Evolutionary conservation across 768 basidiomycete species (phyloP), one percentile per base, ranked within the genome.

Genomic region (Suillus spraguei): DNA sequence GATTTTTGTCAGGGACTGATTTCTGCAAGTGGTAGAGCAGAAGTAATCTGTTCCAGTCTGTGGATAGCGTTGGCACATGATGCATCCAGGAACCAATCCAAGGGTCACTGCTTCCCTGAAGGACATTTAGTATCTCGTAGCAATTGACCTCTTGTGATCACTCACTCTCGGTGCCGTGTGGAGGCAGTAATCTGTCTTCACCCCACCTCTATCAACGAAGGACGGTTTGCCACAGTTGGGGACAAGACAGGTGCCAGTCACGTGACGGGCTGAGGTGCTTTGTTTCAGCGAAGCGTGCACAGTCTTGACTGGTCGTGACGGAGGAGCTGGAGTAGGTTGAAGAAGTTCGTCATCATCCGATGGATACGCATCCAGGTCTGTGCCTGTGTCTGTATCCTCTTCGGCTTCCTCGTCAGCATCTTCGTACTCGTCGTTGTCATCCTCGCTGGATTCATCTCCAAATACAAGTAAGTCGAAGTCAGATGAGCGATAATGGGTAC

Each of bases 31-130:
- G 62, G 78, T 74, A 20, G 84, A 80, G 67, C 88, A 89, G 71
- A 89, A 89, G 71, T 88, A 87, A 75, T 89, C 87, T 5, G 71
- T 76, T 44, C 80, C 80, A 62, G 83, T 82, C 71, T 89, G 87
- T 24, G 88, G 88, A 64, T 83, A 76, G 47, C 75, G 78, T 68
- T 86, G 73, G 68, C 88, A 90, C 85, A 89, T 85, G 68, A 90
- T 87, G 66, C 88, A 89, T 11, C 83, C 80, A 16, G 78, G 70
- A 39, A 76, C 82, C 39, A 87, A 67, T 35, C 87, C 85, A 20
- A 80, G 74, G 17, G 71, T 74, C 14, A 88, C 86, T 1, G 86
- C 87, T 68, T 89, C 85, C 73, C 88, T 89, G 64, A 58, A 69
- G 60, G 64, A 28, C 39, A 36, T 60, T 64, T 41, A 66, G 49